Percentiles rank a stretch among this genome's conserved stretches.
Conservation (phyloP, 805 yeast species). For the Saccharomycopsis capsularis region DNA sequence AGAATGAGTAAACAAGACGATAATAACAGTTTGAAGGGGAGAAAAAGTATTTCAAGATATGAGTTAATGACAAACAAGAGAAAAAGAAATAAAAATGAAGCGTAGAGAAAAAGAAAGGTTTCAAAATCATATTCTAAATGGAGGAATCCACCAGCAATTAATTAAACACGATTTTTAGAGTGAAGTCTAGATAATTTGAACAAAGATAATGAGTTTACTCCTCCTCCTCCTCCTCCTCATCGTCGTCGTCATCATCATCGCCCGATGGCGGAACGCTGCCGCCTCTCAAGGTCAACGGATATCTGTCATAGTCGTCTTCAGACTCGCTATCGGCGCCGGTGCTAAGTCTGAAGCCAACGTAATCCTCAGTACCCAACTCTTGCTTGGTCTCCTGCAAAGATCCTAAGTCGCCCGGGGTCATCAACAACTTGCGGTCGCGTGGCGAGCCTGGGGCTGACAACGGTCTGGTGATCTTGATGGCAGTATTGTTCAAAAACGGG, state of each 20-base stretch:
- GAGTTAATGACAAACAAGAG: no score
- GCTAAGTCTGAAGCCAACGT: constrained; percentile 42
- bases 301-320: constrained; percentile 26
- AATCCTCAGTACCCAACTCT: constrained; percentile 66
- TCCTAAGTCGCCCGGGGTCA: constrained; percentile 99
- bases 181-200: no score
- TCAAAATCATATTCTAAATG: no score
- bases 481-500: constrained; percentile 39
- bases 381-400: constrained; percentile 85
- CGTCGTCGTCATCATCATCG: background rate
- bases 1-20: no score
- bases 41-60: no score
- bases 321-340: constrained; percentile 39
- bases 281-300: constrained; percentile 17
- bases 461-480: constrained; percentile 79
- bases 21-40: no score
- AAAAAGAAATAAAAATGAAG: no score
- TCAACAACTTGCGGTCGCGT: constrained; percentile 59
- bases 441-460: constrained; percentile 98
- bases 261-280: constrained; percentile 1
- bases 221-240: no score
- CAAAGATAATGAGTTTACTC: no score
- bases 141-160: no score
- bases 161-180: no score
- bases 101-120: no score